phyloP scores from a whole-genome alignment of 2,329 filamentous ascomycete species.

The Fusarium floridanum region DNA sequence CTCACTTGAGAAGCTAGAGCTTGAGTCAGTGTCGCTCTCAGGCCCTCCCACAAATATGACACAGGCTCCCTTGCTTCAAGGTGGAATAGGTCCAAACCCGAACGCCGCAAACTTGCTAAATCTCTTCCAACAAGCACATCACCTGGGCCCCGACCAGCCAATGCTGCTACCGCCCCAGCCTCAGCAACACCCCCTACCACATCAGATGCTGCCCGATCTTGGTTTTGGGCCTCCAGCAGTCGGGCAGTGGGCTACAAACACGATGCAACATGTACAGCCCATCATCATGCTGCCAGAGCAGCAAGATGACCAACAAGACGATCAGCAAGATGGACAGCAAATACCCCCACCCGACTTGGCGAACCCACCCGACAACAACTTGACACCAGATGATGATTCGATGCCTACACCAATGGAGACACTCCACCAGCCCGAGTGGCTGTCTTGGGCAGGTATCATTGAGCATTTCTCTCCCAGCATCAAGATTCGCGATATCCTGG shows the following conservation, averaged over 20 bases:
- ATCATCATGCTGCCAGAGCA: no score
- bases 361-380: conserved; percentile 7
- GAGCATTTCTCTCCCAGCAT: conserved; percentile 57
- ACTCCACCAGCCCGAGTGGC: conserved; percentile 46
- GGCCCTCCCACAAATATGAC: conserved; percentile 54
- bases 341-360: no score
- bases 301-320: no score
- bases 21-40: conserved; percentile 76
- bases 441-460: conserved; percentile 59
- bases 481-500: conserved; percentile 47
- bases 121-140: conserved; percentile 27
- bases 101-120: conserved; percentile 33
- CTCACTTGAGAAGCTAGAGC: conserved; percentile 65
- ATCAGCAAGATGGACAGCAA: no score
- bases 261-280: not conserved
- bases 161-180: not conserved
- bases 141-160: not conserved
- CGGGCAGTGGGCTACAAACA: not conserved
- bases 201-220: no score
- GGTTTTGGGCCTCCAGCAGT: not conserved
- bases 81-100: conserved; percentile 1
- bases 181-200: no score
- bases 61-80: conserved; percentile 45
- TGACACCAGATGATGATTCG: conserved; percentile 4
- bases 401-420: conserved; percentile 17